phyloP scores from a whole-genome alignment of 129 eudicot genomes.

The Chrysanthemum lavandulifolium region DNA sequence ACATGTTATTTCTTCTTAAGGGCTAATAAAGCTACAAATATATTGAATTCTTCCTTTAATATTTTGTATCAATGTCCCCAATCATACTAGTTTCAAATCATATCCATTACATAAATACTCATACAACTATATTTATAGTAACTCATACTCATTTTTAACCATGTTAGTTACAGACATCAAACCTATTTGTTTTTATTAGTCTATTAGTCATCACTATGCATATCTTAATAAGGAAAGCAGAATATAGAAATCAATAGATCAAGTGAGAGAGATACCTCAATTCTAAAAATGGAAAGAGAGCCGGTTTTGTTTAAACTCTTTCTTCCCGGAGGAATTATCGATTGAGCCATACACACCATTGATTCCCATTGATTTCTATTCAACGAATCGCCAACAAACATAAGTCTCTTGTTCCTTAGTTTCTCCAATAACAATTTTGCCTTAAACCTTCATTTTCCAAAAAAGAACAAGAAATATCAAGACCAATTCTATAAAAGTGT shows the following conservation, averaged over 20 bases:
- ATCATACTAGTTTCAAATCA: neutral
- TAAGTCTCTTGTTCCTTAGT: constrained; percentile 93
- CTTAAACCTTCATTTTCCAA: constrained; percentile 49
- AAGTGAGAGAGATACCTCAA: constrained; percentile 53
- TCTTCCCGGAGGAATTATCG: constrained; percentile 69
- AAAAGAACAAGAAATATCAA: neutral
- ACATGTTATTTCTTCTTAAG: constrained; percentile 21
- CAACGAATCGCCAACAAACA: constrained; percentile 97
- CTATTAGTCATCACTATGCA: neutral
- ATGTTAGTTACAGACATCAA: neutral
- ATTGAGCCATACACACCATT: constrained; percentile 95
- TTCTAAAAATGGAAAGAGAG: constrained; percentile 71
- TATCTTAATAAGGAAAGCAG: neutral
- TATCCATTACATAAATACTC: neutral
- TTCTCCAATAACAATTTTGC: constrained; percentile 78
- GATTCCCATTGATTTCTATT: constrained; percentile 98
- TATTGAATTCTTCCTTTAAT: neutral
- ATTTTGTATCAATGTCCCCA: neutral
- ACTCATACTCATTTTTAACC: neutral
- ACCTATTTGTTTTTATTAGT: neutral
- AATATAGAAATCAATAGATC: neutral
- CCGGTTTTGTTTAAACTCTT: constrained; percentile 85
- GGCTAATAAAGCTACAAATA: constrained; percentile 6
- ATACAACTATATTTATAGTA: neutral
- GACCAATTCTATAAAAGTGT: neutral